These are phyloP conservation scores for Mycena epipterygia DNA, from an alignment of 768 basidiomycete genomes.

Conservation along the genomic window DNA sequence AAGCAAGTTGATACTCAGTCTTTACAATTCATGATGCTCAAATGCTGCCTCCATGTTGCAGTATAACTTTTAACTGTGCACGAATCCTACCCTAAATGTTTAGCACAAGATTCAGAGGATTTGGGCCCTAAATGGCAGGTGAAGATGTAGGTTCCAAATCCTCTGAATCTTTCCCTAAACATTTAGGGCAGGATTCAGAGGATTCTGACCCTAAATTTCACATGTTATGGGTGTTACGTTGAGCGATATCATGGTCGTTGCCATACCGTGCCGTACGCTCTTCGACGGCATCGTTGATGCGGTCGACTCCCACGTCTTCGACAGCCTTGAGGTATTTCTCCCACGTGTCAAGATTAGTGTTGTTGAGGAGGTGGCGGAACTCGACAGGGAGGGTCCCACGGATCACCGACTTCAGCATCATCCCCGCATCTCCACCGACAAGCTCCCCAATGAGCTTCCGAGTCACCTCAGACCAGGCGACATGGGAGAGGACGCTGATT, in stretches of 20 bases:
- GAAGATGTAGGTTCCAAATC: no score
- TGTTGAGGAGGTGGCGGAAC: conserved; percentile 1
- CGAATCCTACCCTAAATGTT: no score
- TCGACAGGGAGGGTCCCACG: conserved; percentile 14
- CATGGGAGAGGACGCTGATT: background rate
- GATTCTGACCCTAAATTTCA: no score
- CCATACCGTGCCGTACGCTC: background rate
- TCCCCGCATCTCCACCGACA: background rate
- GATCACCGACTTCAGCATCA: conserved; percentile 8
- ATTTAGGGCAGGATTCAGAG: no score
- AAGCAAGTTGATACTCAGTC: no score
- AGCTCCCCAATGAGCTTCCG: conserved; percentile 4
- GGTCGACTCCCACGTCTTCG: background rate
- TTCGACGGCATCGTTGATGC: conserved; percentile 13
- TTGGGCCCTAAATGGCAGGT: no score
- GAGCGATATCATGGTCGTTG: background rate
- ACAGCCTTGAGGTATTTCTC: conserved; percentile 21
- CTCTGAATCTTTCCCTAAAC: no score
- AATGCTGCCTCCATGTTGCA: no score
- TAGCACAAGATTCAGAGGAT: no score
- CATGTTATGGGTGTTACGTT: background rate
- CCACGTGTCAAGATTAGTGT: background rate
- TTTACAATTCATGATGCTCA: no score
- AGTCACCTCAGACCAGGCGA: background rate
- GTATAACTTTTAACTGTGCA: no score